These are phyloP conservation scores for Rubroshorea leprosula DNA, from an alignment of 345 rosid genomes.

Conservation along the genomic window DNA sequence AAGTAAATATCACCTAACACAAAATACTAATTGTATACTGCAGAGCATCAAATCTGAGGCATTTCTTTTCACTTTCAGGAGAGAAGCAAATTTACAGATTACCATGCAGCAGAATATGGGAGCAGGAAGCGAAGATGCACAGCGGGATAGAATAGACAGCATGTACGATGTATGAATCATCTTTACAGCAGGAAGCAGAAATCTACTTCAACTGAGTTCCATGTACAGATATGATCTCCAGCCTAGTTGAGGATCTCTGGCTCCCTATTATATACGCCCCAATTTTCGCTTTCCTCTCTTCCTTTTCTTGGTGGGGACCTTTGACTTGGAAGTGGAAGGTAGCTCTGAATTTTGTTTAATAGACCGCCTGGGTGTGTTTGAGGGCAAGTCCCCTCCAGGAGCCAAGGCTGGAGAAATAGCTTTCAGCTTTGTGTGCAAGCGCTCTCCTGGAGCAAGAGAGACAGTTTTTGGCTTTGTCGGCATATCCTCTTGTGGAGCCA, in stretches of 20 bases:
- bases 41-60: background rate
- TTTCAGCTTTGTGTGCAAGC: slow-evolving; percentile 4
- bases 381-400: slow-evolving; percentile 2
- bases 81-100: background rate
- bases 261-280: slow-evolving; percentile 29
- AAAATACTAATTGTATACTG: background rate
- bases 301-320: slow-evolving; percentile 39
- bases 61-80: background rate
- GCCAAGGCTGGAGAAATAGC: background rate
- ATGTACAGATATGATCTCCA: slow-evolving; percentile 3
- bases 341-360: slow-evolving; percentile 21
- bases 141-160: slow-evolving; percentile 8
- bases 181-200: background rate
- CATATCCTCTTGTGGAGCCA: no score
- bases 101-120: background rate
- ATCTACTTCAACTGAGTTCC: background rate
- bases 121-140: background rate
- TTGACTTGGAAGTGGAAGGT: slow-evolving; percentile 37
- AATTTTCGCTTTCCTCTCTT: slow-evolving; percentile 47
- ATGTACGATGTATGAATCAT: slow-evolving; percentile 11
- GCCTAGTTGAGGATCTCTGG: slow-evolving; percentile 32
- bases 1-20: background rate
- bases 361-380: slow-evolving; percentile 11
- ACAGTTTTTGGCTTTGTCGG: background rate
- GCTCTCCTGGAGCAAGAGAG: background rate